These are phyloP conservation scores for Chalciporus piperatus DNA, from an alignment of 768 basidiomycete genomes.

Conservation along the genomic window DNA sequence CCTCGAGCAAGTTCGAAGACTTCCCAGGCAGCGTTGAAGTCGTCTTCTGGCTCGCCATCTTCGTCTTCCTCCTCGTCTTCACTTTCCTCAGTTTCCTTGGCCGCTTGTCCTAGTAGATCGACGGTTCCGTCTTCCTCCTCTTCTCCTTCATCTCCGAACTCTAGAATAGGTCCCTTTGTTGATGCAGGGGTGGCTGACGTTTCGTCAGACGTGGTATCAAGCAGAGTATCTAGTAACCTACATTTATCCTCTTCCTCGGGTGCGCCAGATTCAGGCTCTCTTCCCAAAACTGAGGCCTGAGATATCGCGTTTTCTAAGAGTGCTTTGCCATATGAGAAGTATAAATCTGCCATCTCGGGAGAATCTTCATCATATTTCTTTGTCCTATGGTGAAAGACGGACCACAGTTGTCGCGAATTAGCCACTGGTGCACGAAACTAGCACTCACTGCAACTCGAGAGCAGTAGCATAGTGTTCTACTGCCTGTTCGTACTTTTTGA, in stretches of 20 bases:
- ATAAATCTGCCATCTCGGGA: slow-evolving; percentile 81
- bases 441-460: slow-evolving; percentile 76
- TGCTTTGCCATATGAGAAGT: slow-evolving; percentile 91
- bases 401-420: slow-evolving; percentile 12
- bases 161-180: slow-evolving; percentile 59
- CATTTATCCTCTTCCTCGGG: slow-evolving; percentile 42
- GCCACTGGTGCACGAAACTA: not conserved
- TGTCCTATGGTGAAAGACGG: slow-evolving; percentile 47
- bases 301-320: slow-evolving; percentile 89
- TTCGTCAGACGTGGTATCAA: not conserved
- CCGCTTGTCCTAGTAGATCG: slow-evolving; percentile 62
- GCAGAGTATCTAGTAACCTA: slow-evolving; percentile 5
- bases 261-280: slow-evolving; percentile 59
- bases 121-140: slow-evolving; percentile 58
- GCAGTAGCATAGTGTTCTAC: slow-evolving; percentile 82
- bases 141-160: slow-evolving; percentile 75
- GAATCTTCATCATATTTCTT: slow-evolving; percentile 74
- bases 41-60: slow-evolving; percentile 87
- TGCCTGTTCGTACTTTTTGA: slow-evolving; percentile 82
- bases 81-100: slow-evolving; percentile 49
- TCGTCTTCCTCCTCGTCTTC: slow-evolving; percentile 58
- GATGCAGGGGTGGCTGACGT: slow-evolving; percentile 30
- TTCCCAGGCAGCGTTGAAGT: slow-evolving; percentile 98
- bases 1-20: slow-evolving; percentile 91
- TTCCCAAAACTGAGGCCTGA: slow-evolving; percentile 85